Evolutionary conservation across 164 flowering plant species (phyloP).

Genomic region (Annona squamosa): DNA sequence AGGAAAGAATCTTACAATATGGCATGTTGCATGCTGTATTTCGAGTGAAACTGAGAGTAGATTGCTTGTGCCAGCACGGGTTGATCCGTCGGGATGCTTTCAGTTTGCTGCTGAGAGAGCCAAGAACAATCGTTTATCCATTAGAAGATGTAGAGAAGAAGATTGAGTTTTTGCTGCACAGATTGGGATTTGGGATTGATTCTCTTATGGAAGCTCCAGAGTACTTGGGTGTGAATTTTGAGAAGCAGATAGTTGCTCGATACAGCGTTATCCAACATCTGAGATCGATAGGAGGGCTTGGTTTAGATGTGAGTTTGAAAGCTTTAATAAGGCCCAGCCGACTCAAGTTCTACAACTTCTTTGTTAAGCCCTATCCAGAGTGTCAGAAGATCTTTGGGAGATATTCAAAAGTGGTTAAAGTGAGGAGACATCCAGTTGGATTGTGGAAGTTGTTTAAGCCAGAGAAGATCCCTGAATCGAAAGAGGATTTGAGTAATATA

Average conservation of each 20-base stretch:
- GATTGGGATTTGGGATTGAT: conserved; percentile 33
- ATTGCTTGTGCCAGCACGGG: conserved; percentile 67
- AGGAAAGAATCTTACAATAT: conserved; percentile 36
- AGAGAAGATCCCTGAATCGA: conserved; percentile 22
- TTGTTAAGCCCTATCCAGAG: conserved; percentile 91
- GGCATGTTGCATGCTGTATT: conserved; percentile 61
- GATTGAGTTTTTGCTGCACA: conserved; percentile 50
- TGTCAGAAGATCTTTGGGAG: conserved; percentile 64
- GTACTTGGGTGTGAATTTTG: conserved; percentile 75
- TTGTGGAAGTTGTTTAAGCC: conserved; percentile 58
- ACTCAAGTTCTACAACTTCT: conserved; percentile 65
- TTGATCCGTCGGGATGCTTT: conserved; percentile 74
- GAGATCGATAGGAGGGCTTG: conserved; percentile 64
- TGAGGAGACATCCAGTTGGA: conserved; percentile 30
- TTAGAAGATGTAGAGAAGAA: conserved; percentile 59
- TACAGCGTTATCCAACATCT: conserved; percentile 62
- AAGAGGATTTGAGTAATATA: conserved; percentile 42
- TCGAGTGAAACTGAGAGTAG: conserved; percentile 66
- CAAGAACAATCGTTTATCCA: conserved; percentile 51
- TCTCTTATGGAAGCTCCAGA: conserved; percentile 67
- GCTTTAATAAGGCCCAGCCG: conserved; percentile 55
- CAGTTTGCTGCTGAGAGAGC: conserved; percentile 64
- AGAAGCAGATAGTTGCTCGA: conserved; percentile 84
- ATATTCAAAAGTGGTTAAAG: conserved; percentile 18
- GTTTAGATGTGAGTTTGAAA: conserved; percentile 54